Evolutionary conservation across 208 protist genomes (phyloP).

Genomic region (Trypanosoma brucei): DNA sequence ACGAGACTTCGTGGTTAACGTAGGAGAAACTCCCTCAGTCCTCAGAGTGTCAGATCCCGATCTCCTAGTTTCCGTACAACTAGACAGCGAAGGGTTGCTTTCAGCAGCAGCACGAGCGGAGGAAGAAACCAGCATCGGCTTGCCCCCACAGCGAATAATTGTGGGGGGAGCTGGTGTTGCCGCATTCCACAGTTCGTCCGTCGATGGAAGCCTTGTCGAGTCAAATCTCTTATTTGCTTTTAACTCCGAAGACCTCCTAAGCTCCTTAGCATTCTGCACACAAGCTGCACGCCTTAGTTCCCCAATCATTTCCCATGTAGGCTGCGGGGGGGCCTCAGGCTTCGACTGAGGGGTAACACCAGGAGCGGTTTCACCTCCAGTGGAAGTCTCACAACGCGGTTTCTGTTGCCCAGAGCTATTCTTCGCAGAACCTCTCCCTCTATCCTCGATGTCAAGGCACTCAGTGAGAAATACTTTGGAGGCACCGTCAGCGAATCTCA

Average conservation of each 20-base stretch:
- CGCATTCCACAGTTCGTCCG: not conserved
- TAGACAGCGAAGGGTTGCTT: too few species aligned
- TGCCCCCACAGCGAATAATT: not conserved
- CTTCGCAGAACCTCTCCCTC: slow-evolving; percentile 6
- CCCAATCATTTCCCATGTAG: slow-evolving; percentile 23
- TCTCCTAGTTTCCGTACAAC: too few species aligned
- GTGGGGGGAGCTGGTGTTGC: not conserved
- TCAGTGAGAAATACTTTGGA: slow-evolving; percentile 72
- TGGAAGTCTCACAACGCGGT: not conserved
- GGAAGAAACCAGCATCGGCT: too few species aligned
- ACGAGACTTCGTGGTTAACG: too few species aligned
- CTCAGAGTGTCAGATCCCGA: too few species aligned
- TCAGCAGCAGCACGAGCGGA: too few species aligned
- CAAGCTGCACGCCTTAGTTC: slow-evolving; percentile 8
- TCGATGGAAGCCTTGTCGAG: not conserved
- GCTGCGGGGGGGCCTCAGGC: slow-evolving; percentile 20
- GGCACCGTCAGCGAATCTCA: slow-evolving; percentile 78
- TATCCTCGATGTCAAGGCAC: slow-evolving; percentile 42
- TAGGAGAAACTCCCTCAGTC: too few species aligned
- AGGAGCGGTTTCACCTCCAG: not conserved
- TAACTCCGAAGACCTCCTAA: not conserved
- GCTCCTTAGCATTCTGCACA: slow-evolving; percentile 1
- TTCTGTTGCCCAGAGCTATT: not conserved
- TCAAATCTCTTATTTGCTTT: not conserved
- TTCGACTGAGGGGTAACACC: slow-evolving; percentile 9